phyloP scores from a whole-genome alignment of 2,329 filamentous ascomycete genomes.

The Zarea fungicola region DNA sequence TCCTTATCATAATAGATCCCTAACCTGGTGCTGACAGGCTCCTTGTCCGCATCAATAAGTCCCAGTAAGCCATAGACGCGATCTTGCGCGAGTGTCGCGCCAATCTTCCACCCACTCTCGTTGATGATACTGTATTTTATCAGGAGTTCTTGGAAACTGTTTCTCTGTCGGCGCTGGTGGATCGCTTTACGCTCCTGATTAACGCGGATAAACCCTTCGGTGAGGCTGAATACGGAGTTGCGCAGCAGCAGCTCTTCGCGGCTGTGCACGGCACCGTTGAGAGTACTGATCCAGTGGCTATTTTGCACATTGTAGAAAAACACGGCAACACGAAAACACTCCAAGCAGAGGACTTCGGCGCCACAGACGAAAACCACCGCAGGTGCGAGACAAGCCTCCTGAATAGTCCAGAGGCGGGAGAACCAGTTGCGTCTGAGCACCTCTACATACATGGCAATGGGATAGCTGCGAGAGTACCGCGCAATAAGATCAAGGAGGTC shows the following conservation, averaged over 20 bases:
- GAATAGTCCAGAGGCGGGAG: slow-evolving; percentile 30
- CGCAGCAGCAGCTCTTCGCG: slow-evolving; percentile 16
- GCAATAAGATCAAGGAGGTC: slow-evolving; percentile 22
- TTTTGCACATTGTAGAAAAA: slow-evolving; percentile 28
- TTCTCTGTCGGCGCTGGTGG: slow-evolving; percentile 17
- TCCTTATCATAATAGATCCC: slow-evolving; percentile 16
- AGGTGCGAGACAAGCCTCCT: slow-evolving; percentile 26
- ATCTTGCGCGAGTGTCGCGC: slow-evolving; percentile 24
- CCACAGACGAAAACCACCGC: slow-evolving; percentile 24
- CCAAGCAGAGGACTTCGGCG: slow-evolving; percentile 19
- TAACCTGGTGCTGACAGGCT: slow-evolving; percentile 13
- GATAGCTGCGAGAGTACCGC: slow-evolving; percentile 20
- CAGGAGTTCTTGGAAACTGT: slow-evolving; percentile 23
- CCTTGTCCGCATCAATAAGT: slow-evolving; percentile 21
- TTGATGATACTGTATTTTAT: slow-evolving; percentile 26
- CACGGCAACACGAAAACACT: slow-evolving; percentile 20
- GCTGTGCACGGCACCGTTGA: slow-evolving; percentile 11
- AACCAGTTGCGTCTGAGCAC: slow-evolving; percentile 27
- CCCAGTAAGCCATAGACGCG: slow-evolving; percentile 29
- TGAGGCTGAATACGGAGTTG: slow-evolving; percentile 19
- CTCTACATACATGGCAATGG: slow-evolving; percentile 22
- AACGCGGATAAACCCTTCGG: slow-evolving; percentile 20
- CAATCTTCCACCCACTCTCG: slow-evolving; percentile 19
- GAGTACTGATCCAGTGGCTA: slow-evolving; percentile 21
- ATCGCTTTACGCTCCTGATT: slow-evolving; percentile 27